phyloP scores from a whole-genome alignment of 2,329 filamentous ascomycete species.

The Hortaea sp. region DNA sequence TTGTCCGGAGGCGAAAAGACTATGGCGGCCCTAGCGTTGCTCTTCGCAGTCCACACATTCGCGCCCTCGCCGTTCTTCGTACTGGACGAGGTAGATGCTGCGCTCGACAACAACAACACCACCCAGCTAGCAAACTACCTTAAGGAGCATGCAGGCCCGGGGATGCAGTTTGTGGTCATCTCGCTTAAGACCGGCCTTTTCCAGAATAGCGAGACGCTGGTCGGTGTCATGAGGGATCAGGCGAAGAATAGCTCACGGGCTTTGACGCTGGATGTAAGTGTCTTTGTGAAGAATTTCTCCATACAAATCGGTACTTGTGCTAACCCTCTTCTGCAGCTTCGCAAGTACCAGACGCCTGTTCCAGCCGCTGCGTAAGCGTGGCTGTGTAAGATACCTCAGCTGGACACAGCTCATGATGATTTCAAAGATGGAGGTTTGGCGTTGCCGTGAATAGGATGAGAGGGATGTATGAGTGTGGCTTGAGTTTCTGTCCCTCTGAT shows the following conservation, averaged over 20 bases:
- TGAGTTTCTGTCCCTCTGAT: too few species aligned
- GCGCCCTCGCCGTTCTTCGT: conserved; percentile 96
- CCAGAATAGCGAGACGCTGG: conserved; percentile 89
- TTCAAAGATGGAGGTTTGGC: not conserved
- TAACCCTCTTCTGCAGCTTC: conserved; percentile 13
- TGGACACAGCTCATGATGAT: not conserved
- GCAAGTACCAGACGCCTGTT: conserved; percentile 22
- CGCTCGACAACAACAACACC: conserved; percentile 95
- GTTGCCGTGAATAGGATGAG: too few species aligned
- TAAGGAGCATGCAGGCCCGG: conserved; percentile 81
- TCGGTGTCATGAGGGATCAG: conserved; percentile 93
- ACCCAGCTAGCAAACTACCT: conserved; percentile 96
- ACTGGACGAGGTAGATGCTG: conserved; percentile 93
- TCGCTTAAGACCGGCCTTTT: conserved; percentile 91
- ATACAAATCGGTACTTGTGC: too few species aligned
- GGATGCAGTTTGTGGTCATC: conserved; percentile 99
- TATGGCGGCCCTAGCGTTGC: conserved; percentile 89
- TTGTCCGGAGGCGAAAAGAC: conserved; percentile 96
- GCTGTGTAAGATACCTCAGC: too few species aligned
- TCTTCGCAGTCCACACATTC: conserved; percentile 95
- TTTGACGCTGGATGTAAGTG: conserved; percentile 86
- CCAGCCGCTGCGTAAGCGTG: too few species aligned
- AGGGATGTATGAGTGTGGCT: too few species aligned
- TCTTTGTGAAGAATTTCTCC: not conserved
- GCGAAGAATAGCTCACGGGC: conserved; percentile 84